These are phyloP conservation scores for Mucor ambiguus DNA, from an alignment of 371 early-diverging fungal species.

Conservation along the genomic window DNA sequence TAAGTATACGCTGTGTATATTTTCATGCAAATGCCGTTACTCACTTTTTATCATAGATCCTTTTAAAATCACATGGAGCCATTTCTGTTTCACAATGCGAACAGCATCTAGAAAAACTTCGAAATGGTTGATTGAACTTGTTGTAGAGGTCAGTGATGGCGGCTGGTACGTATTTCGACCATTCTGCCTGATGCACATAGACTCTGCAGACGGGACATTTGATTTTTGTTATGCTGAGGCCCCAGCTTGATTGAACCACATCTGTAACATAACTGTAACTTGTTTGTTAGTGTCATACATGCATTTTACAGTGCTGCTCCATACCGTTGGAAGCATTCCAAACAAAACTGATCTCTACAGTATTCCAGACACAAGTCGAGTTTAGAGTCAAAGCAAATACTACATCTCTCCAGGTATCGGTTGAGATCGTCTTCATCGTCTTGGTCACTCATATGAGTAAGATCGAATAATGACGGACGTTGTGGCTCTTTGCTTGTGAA, in stretches of 20 bases:
- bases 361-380: conserved; percentile 65
- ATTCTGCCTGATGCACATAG: conserved; percentile 58
- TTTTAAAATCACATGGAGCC: conserved; percentile 39
- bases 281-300: not conserved
- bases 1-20: not conserved
- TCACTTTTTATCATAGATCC: not conserved
- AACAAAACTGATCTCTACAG: conserved; percentile 71
- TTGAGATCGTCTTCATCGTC: conserved; percentile 46
- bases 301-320: not conserved
- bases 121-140: conserved; percentile 65
- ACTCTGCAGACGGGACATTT: conserved; percentile 63
- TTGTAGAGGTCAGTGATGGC: conserved; percentile 52
- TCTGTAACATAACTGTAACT: conserved; percentile 62
- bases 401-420: conserved; percentile 64
- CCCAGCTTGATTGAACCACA: conserved; percentile 72
- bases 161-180: conserved; percentile 55
- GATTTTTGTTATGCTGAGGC: conserved; percentile 64
- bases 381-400: conserved; percentile 69
- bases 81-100: conserved; percentile 62
- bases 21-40: not conserved
- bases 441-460: not conserved
- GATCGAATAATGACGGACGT: not conserved
- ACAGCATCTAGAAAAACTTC: conserved; percentile 65
- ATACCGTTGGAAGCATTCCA: conserved; percentile 61
- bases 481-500: not conserved